These are phyloP conservation scores for Erythrobasidium yunnanense DNA, from an alignment of 768 basidiomycete species.

Conservation along the genomic window DNA sequence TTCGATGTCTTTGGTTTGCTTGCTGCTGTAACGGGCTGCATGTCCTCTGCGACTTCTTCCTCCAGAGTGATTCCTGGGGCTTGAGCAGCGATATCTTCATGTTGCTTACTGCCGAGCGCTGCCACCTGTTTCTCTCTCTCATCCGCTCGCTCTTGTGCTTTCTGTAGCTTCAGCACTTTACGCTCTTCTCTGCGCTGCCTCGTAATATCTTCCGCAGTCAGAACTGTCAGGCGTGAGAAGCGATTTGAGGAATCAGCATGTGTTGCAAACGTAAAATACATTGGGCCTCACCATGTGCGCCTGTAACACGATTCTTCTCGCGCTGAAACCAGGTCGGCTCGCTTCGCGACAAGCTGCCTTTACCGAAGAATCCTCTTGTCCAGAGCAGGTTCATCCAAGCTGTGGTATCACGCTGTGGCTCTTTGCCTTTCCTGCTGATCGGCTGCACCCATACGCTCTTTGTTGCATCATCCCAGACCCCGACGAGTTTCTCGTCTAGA, in stretches of 20 bases:
- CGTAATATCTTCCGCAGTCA: constrained; percentile 84
- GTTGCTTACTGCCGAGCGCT: not conserved
- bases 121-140: constrained; percentile 38
- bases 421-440: not conserved
- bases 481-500: not conserved
- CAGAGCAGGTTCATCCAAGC: constrained; percentile 55
- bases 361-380: constrained; percentile 90
- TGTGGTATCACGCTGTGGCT: not conserved
- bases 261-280: too few species aligned
- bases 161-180: constrained; percentile 82
- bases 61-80: not conserved
- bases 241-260: not conserved
- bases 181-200: constrained; percentile 76
- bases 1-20: constrained; percentile 8
- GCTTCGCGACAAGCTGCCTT: constrained; percentile 84
- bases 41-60: not conserved
- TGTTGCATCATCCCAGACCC: constrained; percentile 8
- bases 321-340: constrained; percentile 87
- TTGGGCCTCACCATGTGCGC: constrained; percentile 50
- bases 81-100: not conserved
- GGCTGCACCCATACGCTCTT: constrained; percentile 18
- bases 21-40: not conserved
- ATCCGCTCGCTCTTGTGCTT: constrained; percentile 71
- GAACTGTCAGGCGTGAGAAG: constrained; percentile 44
- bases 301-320: constrained; percentile 56